Base-by-base conservation (phyloP, 140 eudicot species). In the Bidens hawaiensis region DNA sequence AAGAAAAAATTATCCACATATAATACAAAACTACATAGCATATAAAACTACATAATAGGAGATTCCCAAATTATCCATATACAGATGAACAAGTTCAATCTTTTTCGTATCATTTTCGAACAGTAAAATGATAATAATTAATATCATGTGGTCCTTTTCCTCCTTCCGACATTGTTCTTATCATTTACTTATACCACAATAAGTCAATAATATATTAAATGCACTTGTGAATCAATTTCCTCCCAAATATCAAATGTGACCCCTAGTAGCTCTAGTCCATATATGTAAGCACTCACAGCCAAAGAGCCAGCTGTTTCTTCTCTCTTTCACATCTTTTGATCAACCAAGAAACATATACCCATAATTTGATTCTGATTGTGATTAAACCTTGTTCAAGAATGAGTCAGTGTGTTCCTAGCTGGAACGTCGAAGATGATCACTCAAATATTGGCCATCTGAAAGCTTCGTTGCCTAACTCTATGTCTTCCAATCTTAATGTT, bases 341-440 rank as follows among this genome's bases (percentile, higher is more conserved):
- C 45, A 38, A 38, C 45, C 45, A 38, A 10, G 13, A 9, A 38
- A 8, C 45, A 15, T 38, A 8, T 24, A 28, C 26, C 21, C 15
- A 3, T 26, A 25, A 19, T 50, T 50, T 50, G 56, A 50, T 50
- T 50, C 56, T 50, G 28, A 50, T 15, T 22, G 2, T 4, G 6
- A n/a, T n/a, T n/a, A n/a, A 1, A 26, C 6, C 38, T 53, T 13
- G n/a, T n/a, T 68, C 1, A 22, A 64, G 24, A 36, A 36, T 36
- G 43, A 36, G 14, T 36, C 95, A 76, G 58, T 75, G 95, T 67
- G 97, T 85, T 63, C 97, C 95, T 6, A 79, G 75, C 34, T 89
- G 95, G 95, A 85, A 81, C 36, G 38, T 70, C 11, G 85, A 80
- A 6, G 84, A 74, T 11, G 65, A 69, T 6, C 13, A 17, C 26